Evolutionary conservation across 345 rosid species (phyloP), one percentile per base, ranked within the genome.

Genomic region (Turnera subulata): DNA sequence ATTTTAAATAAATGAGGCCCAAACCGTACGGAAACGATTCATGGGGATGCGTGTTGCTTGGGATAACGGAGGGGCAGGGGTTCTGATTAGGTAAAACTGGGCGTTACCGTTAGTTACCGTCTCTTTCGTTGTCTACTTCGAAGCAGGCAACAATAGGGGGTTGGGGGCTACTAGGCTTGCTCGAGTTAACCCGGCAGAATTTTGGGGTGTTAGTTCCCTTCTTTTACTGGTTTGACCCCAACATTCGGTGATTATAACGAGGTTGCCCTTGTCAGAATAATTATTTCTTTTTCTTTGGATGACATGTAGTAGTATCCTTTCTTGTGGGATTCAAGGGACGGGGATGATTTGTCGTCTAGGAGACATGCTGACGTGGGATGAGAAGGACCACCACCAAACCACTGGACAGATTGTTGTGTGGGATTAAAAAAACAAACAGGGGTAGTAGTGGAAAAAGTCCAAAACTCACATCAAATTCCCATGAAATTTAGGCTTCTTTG

Each of bases 111-210:
- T 75, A 50, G 44, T 25, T 63, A 71, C 80, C 82, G 84, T 78
- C 79, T 62, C 62, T 73, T 55, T 73, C 62, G 55, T 73, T 80
- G 86, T 82, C 73, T 82, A 82, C 79, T 82, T 76, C 80, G 75
- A 60, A 65, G 73, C 82, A 78, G 79, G 88, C 83, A 84, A 80
- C 86, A 80, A 76, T 83, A 76, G 50, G 59, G 50, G 59, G 76
- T 15, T 82, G 73, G 5, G 5, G 4, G 35, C 35, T 3, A 29
- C n/a, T n/a, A 29, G 35, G 35, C 45, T 42, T 42, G 86, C 78
- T 71, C 68, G 65, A 71, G 64, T 73, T 74, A 76, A 70, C 73
- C 83, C 74, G 72, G 67, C 67, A 77, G 73, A 78, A 73, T 61
- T 72, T 74, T 53, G 55, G 79, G 82, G 50, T 32, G 8, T 17